Percentiles rank a stretch among this genome's conserved stretches.
phyloP scores from a whole-genome alignment of 2,329 filamentous ascomycete genomes.

The Fusarium aywerte region DNA sequence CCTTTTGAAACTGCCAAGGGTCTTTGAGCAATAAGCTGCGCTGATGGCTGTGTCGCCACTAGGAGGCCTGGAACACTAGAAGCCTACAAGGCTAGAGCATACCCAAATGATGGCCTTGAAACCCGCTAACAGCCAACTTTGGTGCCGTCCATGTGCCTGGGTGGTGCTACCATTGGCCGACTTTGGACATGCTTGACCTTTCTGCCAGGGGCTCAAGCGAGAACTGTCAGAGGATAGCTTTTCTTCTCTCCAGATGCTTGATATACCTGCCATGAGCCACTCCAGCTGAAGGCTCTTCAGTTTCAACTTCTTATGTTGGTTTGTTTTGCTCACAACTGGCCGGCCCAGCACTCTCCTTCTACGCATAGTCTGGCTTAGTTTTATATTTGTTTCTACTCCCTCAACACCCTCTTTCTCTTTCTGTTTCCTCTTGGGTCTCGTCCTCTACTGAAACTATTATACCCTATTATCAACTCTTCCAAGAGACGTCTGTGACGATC shows the following conservation, averaged over 20 bases:
- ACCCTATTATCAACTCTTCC: slow-evolving; percentile 12
- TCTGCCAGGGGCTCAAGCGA: slow-evolving; percentile 39
- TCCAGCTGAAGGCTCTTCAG: slow-evolving; percentile 36
- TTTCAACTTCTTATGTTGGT: slow-evolving; percentile 40
- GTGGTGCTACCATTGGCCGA: slow-evolving; percentile 20
- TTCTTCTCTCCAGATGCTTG: slow-evolving; percentile 35
- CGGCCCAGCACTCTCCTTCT: slow-evolving; percentile 38
- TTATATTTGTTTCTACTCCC: slow-evolving; percentile 32
- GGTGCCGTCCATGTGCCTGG: slow-evolving; percentile 30
- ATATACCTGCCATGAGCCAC: slow-evolving; percentile 41
- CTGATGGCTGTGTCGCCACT: slow-evolving; percentile 25
- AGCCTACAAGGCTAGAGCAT: slow-evolving; percentile 28
- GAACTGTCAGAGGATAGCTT: slow-evolving; percentile 36
- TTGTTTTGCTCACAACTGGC: slow-evolving; percentile 40
- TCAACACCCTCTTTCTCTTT: slow-evolving; percentile 27
- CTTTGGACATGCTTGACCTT: slow-evolving; percentile 7
- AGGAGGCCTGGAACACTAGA: slow-evolving; percentile 29
- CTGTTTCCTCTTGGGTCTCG: slow-evolving; percentile 33
- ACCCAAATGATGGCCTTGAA: slow-evolving; percentile 37
- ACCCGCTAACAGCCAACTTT: slow-evolving; percentile 33
- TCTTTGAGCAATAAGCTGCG: slow-evolving; percentile 26
- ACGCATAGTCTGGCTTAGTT: slow-evolving; percentile 13
- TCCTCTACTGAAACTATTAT: slow-evolving; percentile 25
- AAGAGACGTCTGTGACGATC: slow-evolving; percentile 12
- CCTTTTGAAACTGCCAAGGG: slow-evolving; percentile 34